Conservation (phyloP, 2,329 filamentous ascomycete genomes). For the Paecilomyces formosus region DNA sequence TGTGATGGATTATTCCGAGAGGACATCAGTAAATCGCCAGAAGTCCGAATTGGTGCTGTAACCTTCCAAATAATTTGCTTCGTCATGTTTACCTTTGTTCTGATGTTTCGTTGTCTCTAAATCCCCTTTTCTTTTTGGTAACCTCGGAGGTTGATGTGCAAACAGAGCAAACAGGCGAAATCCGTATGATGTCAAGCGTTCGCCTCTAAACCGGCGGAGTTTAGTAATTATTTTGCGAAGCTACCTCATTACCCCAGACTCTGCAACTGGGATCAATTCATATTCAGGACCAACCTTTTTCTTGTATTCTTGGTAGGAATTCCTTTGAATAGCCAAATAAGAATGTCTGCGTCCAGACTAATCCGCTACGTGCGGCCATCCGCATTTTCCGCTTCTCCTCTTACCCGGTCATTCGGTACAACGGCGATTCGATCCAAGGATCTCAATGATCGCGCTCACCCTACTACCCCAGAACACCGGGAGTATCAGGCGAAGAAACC, state of each 20-base stretch:
- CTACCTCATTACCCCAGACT: neutral
- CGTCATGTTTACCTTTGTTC: no score
- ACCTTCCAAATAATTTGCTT: no score
- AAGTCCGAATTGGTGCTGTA: no score
- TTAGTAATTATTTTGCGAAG: conserved; percentile 3
- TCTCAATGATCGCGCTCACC: conserved; percentile 44
- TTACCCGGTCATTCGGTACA: conserved; percentile 25
- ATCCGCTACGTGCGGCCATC: conserved; percentile 39
- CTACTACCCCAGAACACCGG: conserved; percentile 48
- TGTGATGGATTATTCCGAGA: neutral
- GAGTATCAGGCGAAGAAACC: conserved; percentile 51
- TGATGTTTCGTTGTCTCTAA: no score
- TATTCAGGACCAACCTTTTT: neutral
- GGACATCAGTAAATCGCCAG: no score
- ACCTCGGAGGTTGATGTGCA: neutral
- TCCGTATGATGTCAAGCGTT: conserved; percentile 8
- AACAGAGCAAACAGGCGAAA: conserved; percentile 5
- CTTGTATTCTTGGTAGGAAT: neutral
- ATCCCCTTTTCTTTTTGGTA: no score
- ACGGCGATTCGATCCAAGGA: conserved; percentile 23
- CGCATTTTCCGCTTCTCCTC: conserved; percentile 9
- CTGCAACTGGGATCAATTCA: neutral
- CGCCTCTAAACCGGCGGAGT: conserved; percentile 1
- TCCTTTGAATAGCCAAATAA: neutral
- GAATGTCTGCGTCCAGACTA: conserved; percentile 42